phyloP scores from a whole-genome alignment of 2,329 filamentous ascomycete species.

The Achaetomium macrosporum region DNA sequence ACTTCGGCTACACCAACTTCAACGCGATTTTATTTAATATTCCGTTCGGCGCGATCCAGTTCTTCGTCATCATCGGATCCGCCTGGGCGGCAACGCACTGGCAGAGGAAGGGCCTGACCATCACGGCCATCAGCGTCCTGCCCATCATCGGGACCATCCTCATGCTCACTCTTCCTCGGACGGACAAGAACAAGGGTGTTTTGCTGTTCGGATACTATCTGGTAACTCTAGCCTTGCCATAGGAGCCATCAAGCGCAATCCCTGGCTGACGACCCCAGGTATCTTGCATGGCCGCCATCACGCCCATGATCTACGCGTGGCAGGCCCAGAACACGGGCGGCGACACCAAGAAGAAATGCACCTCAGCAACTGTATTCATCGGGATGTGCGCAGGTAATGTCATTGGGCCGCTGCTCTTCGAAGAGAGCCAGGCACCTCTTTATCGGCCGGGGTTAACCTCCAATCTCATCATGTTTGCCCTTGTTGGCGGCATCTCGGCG shows the following conservation, averaged over 20 bases:
- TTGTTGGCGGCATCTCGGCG: conserved; percentile 47
- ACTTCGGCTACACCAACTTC: conserved; percentile 52
- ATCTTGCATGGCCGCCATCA: conserved; percentile 28
- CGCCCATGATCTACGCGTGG: conserved; percentile 57
- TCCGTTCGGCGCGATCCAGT: conserved; percentile 54
- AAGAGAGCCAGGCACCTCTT: conserved; percentile 49
- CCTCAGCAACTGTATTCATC: conserved; percentile 58
- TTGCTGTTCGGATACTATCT: conserved; percentile 47
- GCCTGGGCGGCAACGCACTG: conserved; percentile 40
- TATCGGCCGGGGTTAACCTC: conserved; percentile 53
- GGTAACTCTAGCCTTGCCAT: conserved; percentile 31
- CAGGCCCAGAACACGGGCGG: conserved; percentile 59
- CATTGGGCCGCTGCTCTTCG: conserved; percentile 59
- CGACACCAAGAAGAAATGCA: conserved; percentile 61
- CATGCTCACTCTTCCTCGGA: conserved; percentile 40
- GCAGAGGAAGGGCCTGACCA: conserved; percentile 40
- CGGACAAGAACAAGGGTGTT: conserved; percentile 39
- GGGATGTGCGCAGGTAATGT: conserved; percentile 62
- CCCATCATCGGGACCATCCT: conserved; percentile 40
- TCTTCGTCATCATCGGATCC: conserved; percentile 52
- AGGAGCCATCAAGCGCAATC: too few species aligned
- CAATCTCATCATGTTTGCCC: conserved; percentile 56
- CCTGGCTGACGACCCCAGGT: background rate
- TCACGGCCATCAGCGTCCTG: conserved; percentile 34
- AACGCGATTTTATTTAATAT: conserved; percentile 56